A percentile compares a stretch with the other conserved stretches of the same genome.
phyloP scores from a whole-genome alignment of 2,329 filamentous ascomycete species.

The Scedosporium minutisporum region DNA sequence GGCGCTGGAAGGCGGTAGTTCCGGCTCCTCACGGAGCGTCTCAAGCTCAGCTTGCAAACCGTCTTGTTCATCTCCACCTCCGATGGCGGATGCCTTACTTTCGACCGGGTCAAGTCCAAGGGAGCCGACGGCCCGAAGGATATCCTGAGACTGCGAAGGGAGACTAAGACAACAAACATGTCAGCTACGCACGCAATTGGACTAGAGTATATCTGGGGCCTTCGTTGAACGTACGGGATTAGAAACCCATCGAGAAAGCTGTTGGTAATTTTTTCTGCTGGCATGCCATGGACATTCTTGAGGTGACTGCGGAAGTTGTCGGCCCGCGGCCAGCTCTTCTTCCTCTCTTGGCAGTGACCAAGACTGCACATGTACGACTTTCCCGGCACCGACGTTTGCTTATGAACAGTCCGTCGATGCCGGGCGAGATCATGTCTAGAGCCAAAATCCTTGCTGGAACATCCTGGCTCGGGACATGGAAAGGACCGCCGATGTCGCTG shows the following conservation, averaged over 20 bases:
- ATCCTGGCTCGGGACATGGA: slow-evolving; percentile 49
- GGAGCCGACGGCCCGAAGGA: neutral
- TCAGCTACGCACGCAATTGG: neutral
- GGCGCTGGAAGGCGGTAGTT: no score
- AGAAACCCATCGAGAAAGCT: slow-evolving; percentile 9
- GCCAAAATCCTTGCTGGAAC: slow-evolving; percentile 57
- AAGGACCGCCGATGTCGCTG: slow-evolving; percentile 60
- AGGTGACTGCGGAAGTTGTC: slow-evolving; percentile 86
- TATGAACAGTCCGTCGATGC: slow-evolving; percentile 65
- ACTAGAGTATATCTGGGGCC: neutral
- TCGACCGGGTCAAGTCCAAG: neutral
- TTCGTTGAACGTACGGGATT: slow-evolving; percentile 4
- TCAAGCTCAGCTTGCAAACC: neutral
- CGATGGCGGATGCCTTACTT: neutral
- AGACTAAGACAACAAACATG: neutral
- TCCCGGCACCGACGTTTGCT: slow-evolving; percentile 29
- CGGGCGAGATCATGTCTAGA: slow-evolving; percentile 75
- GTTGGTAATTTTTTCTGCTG: slow-evolving; percentile 17
- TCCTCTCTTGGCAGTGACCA: slow-evolving; percentile 37
- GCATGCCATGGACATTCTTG: slow-evolving; percentile 49
- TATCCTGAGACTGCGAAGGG: neutral
- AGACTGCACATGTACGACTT: slow-evolving; percentile 52
- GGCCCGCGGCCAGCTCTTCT: slow-evolving; percentile 67
- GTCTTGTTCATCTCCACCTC: neutral
- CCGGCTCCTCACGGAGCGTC: neutral